phyloP scores from a whole-genome alignment of 805 yeast genomes.

The Kodamaea hsintzibuensis region DNA sequence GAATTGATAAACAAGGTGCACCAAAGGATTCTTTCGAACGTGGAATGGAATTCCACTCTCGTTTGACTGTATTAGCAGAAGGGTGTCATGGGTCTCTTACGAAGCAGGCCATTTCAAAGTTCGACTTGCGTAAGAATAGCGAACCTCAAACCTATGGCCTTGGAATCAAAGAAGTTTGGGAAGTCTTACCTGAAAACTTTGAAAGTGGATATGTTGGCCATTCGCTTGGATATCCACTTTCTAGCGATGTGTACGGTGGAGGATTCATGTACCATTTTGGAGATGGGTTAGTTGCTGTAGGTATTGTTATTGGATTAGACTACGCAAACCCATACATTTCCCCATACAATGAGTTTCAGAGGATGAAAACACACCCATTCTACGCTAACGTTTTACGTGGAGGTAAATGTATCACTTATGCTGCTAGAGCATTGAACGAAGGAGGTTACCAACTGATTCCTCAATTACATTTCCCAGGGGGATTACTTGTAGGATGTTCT shows the following conservation, averaged over 20 bases:
- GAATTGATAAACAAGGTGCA: conserved; percentile 69
- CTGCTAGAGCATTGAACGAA: conserved; percentile 94
- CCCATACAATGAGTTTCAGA: conserved; percentile 95
- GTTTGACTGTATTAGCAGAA: conserved; percentile 87
- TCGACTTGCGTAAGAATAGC: conserved; percentile 60
- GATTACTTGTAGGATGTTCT: conserved; percentile 89
- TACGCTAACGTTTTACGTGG: conserved; percentile 74
- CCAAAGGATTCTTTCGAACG: conserved; percentile 87
- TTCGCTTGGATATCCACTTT: conserved; percentile 85
- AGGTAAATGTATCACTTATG: conserved; percentile 92
- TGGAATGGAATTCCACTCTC: conserved; percentile 96
- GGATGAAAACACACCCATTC: conserved; percentile 88
- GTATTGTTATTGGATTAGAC: conserved; percentile 93
- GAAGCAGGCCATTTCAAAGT: conserved; percentile 72
- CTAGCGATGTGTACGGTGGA: conserved; percentile 82
- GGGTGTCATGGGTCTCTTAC: conserved; percentile 98
- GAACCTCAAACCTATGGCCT: conserved; percentile 90
- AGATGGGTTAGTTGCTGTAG: conserved; percentile 86
- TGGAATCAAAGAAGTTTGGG: conserved; percentile 98
- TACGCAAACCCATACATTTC: conserved; percentile 93
- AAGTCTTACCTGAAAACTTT: conserved; percentile 80
- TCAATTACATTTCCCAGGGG: conserved; percentile 90
- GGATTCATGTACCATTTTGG: conserved; percentile 98
- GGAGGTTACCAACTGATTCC: conserved; percentile 97
- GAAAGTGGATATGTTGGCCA: conserved; percentile 81